Evolutionary conservation across 1,284 basidiomycete species (phyloP).

Genomic region (Stygiomarasmius scandens): DNA sequence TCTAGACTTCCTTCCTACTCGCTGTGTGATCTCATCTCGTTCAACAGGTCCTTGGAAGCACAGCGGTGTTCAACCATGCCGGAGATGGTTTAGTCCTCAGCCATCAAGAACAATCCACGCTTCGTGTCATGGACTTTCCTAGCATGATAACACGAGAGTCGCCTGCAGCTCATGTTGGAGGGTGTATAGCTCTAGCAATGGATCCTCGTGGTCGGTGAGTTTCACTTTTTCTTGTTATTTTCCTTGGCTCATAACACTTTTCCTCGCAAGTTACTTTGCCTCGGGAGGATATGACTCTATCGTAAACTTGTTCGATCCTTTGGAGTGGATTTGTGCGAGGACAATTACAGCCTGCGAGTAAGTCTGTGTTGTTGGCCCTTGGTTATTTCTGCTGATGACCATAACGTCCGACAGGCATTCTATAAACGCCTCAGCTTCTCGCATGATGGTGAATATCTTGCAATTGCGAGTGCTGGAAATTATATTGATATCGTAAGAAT

Average conservation of each 20-base stretch:
- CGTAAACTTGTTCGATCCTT: conserved; percentile 74
- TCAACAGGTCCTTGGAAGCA: conserved; percentile 47
- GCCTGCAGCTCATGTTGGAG: conserved; percentile 72
- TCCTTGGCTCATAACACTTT: neutral
- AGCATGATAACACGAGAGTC: conserved; percentile 57
- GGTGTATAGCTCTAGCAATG: conserved; percentile 71
- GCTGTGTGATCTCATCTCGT: conserved; percentile 16
- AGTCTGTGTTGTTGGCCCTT: conserved; percentile 36
- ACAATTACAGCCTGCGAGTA: conserved; percentile 81
- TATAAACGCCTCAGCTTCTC: conserved; percentile 79
- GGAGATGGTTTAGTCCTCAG: conserved; percentile 71
- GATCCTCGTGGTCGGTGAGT: conserved; percentile 71
- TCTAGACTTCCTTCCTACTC: neutral
- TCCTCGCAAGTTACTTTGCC: conserved; percentile 69
- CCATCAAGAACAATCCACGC: conserved; percentile 59
- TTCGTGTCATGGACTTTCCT: conserved; percentile 71
- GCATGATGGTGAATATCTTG: conserved; percentile 77
- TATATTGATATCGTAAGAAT: conserved; percentile 74
- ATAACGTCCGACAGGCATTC: conserved; percentile 59
- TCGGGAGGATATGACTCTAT: conserved; percentile 80
- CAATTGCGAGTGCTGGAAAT: conserved; percentile 68
- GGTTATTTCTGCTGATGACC: no score
- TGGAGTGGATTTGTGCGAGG: conserved; percentile 76
- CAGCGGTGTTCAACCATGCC: conserved; percentile 70
- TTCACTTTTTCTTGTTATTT: neutral